Evolutionary conservation across 805 yeast species (phyloP).

Genomic region (Ogataea populi-albae): DNA sequence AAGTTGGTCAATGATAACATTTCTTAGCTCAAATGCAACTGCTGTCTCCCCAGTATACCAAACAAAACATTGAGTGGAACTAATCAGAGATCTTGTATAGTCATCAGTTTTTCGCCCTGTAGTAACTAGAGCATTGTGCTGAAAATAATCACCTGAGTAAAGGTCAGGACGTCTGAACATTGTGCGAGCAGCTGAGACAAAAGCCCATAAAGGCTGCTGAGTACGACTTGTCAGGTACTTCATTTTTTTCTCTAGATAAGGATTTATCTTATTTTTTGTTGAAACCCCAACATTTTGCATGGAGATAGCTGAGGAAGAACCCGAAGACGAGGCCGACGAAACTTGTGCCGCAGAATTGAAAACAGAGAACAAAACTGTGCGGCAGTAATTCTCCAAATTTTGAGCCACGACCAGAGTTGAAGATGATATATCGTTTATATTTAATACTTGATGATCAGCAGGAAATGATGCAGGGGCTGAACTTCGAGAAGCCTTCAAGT

Average conservation of each 20-base stretch:
- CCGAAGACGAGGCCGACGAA: slow-evolving; percentile 5
- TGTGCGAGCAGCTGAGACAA: slow-evolving; percentile 48
- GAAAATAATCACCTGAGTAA: slow-evolving; percentile 39
- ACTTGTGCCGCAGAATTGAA: slow-evolving; percentile 7
- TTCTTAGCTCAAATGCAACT: slow-evolving; percentile 48
- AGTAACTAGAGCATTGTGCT: slow-evolving; percentile 37
- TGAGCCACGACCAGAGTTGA: slow-evolving; percentile 36
- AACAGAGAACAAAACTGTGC: slow-evolving; percentile 29
- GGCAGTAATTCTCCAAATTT: slow-evolving; percentile 39
- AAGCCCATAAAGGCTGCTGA: slow-evolving; percentile 54
- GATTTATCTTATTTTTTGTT: slow-evolving; percentile 18
- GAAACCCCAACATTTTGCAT: slow-evolving; percentile 3
- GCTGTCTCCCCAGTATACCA: slow-evolving; percentile 52
- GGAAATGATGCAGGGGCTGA: slow-evolving; percentile 33
- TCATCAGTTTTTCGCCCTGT: slow-evolving; percentile 33
- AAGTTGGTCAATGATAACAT: slow-evolving; percentile 41
- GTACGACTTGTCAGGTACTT: slow-evolving; percentile 18
- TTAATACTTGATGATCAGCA: slow-evolving; percentile 28
- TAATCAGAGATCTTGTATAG: slow-evolving; percentile 23
- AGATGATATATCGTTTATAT: slow-evolving; percentile 35
- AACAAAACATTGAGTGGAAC: slow-evolving; percentile 37
- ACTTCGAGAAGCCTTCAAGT: slow-evolving; percentile 5
- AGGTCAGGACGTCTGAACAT: slow-evolving; percentile 45
- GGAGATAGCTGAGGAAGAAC: slow-evolving; percentile 2
- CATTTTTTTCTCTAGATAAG: slow-evolving; percentile 26